Percentiles rank a stretch among this genome's conserved stretches.
These are phyloP conservation scores for Coniochaeta prunicola DNA, from an alignment of 2,329 filamentous ascomycete genomes.

Conservation along the genomic window DNA sequence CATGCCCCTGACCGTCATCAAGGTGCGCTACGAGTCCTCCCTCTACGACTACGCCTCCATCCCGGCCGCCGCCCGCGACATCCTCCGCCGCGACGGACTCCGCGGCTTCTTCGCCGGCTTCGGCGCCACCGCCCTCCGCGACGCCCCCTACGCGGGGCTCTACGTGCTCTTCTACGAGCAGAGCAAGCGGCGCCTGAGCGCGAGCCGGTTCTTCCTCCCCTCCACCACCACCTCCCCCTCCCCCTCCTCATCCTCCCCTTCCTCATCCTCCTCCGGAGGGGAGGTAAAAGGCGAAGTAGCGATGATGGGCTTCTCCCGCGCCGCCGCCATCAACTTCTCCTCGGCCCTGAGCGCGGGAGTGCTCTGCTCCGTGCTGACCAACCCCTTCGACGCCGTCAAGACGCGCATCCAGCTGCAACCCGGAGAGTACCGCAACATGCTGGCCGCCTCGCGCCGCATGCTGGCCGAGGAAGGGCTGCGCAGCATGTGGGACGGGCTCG, in stretches of 20 bases:
- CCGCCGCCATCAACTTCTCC: conserved; percentile 72
- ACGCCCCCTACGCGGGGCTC: conserved; percentile 93
- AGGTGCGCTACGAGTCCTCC: conserved; percentile 89
- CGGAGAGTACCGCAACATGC: conserved; percentile 71
- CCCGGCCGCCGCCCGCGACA: conserved; percentile 64
- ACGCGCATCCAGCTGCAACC: conserved; percentile 91
- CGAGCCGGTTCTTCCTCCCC: conserved; percentile 10
- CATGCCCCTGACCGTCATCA: conserved; percentile 95
- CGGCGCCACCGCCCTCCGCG: conserved; percentile 84
- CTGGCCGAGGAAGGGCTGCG: conserved; percentile 71
- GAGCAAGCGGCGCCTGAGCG: conserved; percentile 56
- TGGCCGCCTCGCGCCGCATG: conserved; percentile 71
- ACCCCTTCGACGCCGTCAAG: conserved; percentile 95
- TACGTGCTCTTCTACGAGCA: conserved; percentile 95
- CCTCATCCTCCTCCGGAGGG: conserved; percentile 5
- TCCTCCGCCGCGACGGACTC: conserved; percentile 63
- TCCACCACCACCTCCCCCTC: conserved; percentile 10
- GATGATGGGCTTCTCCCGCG: conserved; percentile 31
- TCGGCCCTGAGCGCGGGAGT: conserved; percentile 77
- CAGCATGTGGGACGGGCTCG: conserved; percentile 79
- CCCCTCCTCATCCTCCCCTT: conserved; percentile 15
- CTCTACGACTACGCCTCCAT: conserved; percentile 79
- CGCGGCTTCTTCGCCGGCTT: conserved; percentile 90
- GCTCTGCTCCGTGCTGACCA: conserved; percentile 80
- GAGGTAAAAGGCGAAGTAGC: too few relatives aligned